Percentiles rank a stretch among this genome's conserved stretches.
Evolutionary conservation across 192 early-diverging fungal genomes (phyloP).

Genomic region (Phlyctochytrium arcticum): DNA sequence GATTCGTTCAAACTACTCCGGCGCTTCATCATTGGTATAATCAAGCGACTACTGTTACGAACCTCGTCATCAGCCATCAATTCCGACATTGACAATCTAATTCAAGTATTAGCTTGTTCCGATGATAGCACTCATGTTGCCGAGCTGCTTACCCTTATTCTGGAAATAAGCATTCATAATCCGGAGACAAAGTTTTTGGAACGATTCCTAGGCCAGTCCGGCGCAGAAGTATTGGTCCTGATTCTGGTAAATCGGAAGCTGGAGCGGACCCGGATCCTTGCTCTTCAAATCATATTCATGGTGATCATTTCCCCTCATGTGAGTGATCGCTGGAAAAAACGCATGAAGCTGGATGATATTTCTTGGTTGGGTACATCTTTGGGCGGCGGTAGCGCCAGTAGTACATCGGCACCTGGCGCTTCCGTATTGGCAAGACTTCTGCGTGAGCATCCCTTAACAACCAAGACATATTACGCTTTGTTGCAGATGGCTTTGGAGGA

Average conservation of each 20-base stretch:
- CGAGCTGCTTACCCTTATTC: neutral
- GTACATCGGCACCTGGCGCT: neutral
- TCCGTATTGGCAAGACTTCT: neutral
- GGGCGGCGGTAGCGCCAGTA: neutral
- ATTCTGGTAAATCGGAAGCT: neutral
- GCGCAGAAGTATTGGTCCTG: conserved; percentile 3
- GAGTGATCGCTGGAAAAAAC: conserved; percentile 35
- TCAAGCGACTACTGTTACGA: neutral
- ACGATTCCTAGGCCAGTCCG: conserved; percentile 9
- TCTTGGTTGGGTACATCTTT: neutral
- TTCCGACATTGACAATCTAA: neutral
- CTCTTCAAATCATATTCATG: conserved; percentile 1
- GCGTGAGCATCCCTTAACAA: neutral
- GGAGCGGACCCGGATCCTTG: conserved; percentile 7
- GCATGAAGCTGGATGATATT: conserved; percentile 29
- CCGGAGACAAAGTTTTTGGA: conserved; percentile 7
- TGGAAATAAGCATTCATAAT: neutral
- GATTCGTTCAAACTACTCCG: neutral
- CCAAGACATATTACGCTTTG: conserved; percentile 17
- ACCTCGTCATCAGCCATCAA: neutral
- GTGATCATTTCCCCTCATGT: conserved; percentile 11
- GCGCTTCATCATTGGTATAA: conserved; percentile 4
- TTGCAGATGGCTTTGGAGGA: conserved; percentile 38
- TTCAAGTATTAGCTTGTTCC: neutral
- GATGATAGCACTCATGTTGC: conserved; percentile 2